Evolutionary conservation across 225 moss, liverwort and hornwort species (phyloP).

Genomic region (Pseudoscleropodium purum): DNA sequence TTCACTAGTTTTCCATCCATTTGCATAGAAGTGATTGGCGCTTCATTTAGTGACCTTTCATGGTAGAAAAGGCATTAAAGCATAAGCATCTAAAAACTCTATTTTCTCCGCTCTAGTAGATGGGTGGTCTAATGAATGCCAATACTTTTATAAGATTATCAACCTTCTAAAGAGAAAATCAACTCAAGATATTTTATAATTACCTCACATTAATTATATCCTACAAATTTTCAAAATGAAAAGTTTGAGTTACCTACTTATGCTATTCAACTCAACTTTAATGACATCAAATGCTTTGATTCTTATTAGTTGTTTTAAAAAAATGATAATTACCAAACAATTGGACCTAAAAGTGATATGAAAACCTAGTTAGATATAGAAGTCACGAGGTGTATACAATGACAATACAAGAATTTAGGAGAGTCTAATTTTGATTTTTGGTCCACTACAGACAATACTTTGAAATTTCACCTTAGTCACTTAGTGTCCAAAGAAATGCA

Average conservation of each 20-base stretch:
- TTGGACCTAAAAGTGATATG: too few species aligned
- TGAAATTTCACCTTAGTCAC: background rate
- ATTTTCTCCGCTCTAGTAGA: background rate
- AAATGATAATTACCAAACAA: background rate
- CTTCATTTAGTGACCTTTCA: background rate
- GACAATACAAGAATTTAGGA: accelerated
- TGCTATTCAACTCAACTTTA: background rate
- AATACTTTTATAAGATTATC: background rate
- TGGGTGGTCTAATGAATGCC: background rate
- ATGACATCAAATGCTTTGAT: background rate
- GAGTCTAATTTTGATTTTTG: background rate
- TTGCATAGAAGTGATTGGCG: accelerated
- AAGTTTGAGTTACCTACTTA: background rate
- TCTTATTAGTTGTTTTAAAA: background rate
- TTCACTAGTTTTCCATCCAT: too few species aligned
- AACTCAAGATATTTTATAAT: background rate
- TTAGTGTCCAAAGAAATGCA: too few species aligned
- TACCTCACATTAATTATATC: background rate
- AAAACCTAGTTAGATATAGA: background rate
- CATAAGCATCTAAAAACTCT: background rate
- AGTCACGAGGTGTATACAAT: background rate
- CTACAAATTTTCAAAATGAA: background rate
- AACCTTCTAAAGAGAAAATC: accelerated
- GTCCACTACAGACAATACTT: background rate
- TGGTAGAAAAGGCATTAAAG: background rate